These are phyloP conservation scores for Karstenula rhodostoma DNA, from an alignment of 2,329 filamentous ascomycete genomes.

Conservation along the genomic window DNA sequence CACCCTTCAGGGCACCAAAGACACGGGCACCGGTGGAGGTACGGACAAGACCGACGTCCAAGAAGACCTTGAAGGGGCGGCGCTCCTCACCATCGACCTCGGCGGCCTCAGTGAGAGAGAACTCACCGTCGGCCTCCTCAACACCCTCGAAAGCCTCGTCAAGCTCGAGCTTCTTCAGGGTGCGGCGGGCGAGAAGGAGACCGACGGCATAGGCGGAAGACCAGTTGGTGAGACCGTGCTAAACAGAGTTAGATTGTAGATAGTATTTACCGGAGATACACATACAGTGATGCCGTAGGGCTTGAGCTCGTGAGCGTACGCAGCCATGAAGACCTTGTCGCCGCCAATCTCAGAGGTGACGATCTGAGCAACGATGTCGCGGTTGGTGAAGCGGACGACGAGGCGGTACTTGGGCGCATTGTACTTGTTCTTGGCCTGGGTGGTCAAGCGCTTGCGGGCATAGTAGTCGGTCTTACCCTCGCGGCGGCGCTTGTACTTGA, in stretches of 20 bases:
- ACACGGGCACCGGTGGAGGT: slow-evolving; percentile 98
- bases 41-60: slow-evolving; percentile 96
- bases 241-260: slow-evolving; percentile 4
- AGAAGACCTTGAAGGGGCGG: slow-evolving; percentile 99
- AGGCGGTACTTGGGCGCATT: slow-evolving; percentile 99
- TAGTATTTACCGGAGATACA: not conserved
- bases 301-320: slow-evolving; percentile 87
- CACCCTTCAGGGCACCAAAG: slow-evolving; percentile 99
- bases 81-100: slow-evolving; percentile 89
- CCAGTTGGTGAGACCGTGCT: slow-evolving; percentile 99
- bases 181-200: slow-evolving; percentile 95
- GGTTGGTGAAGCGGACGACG: slow-evolving; percentile 99
- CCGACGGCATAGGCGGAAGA: slow-evolving; percentile 95
- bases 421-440: slow-evolving; percentile 99
- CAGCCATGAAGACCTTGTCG: slow-evolving; percentile 85
- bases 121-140: slow-evolving; percentile 97
- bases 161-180: slow-evolving; percentile 94
- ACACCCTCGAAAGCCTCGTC: slow-evolving; percentile 94
- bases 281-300: slow-evolving; percentile 84
- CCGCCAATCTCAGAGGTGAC: slow-evolving; percentile 94
- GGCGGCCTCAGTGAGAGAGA: slow-evolving; percentile 90
- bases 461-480: slow-evolving; percentile 99
- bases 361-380: slow-evolving; percentile 98
- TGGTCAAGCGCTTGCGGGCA: slow-evolving; percentile 98
- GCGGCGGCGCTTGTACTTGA: slow-evolving; percentile 98